Base-by-base conservation (phyloP, 345 rosid species). In the Salix caprea region DNA sequence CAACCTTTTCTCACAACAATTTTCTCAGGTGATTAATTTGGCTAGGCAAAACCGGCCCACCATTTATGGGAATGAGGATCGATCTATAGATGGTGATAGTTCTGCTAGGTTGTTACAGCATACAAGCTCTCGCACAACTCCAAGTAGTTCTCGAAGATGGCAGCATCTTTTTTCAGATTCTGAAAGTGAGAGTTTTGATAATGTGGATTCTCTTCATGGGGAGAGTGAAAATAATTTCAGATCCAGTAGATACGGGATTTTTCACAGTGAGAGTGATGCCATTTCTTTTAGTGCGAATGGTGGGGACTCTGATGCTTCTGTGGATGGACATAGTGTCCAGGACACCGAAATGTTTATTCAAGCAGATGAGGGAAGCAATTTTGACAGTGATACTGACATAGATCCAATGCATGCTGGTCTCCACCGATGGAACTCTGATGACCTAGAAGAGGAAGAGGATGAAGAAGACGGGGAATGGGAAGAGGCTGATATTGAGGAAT, bases 381-480 rank as follows among this genome's bases (percentile, higher is more conserved):
- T 85, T 76, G 89, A 89, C 52, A 91, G 89, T 78, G 97, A 91
- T 78, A 83, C 90, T 76, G 97, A 92, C 83, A 92, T 95, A 65
- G 99, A 95, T 87, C 99, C 99, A 2, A 92, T 95, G 99, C 89
- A 86, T 75, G 90, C 97, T 79, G 93, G 92, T 81, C 72, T 85
- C 60, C 79, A 75, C 84, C 99, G 80, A 23, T 92, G 99, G 99
- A 78, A 80, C 83, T 89, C 88, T 13, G 97, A 88, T 85, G 89
- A 88, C n/a, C 84, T 30, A 37, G 87, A 85, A 74, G 92, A 88
- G 70, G 89, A 77, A 2, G 79, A 80, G 2, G 86, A 75, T 6
- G 82, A 83, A 14, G 91, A 81, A 36, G 88, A 89, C 73, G 90
- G 72, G 76, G 91, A 85, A 77, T 85, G 90, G 92, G 94, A 81